Conservation (phyloP, 2,329 filamentous ascomycete species). For the Triangularia verruculosa region DNA sequence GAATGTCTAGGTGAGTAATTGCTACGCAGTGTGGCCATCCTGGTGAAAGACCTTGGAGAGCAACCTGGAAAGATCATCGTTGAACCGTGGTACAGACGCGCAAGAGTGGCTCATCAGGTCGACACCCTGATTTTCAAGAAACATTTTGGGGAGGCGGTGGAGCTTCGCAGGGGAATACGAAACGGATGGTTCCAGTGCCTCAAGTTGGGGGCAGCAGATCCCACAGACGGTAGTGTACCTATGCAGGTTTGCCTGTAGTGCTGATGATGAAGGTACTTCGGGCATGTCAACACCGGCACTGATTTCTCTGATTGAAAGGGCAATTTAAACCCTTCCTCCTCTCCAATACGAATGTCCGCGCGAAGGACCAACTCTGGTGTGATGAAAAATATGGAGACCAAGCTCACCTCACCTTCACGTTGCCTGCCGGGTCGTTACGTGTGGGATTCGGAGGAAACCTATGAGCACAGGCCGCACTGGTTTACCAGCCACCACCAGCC, state of each 20-base stretch:
- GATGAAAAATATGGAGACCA: no score
- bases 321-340: no score
- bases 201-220: background rate
- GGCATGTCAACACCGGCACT: background rate
- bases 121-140: background rate
- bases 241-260: background rate
- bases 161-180: slow-evolving; percentile 3
- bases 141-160: slow-evolving; percentile 5
- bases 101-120: background rate
- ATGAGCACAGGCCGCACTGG: background rate
- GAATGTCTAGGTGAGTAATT: background rate
- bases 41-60: background rate
- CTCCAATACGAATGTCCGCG: no score
- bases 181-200: background rate
- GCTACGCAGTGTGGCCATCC: no score
- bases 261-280: background rate
- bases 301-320: no score
- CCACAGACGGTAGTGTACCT: background rate
- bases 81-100: background rate
- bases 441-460: no score
- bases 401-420: background rate
- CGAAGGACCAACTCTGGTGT: no score
- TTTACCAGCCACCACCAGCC: background rate
- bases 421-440: background rate
- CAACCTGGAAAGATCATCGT: background rate